phyloP scores from a whole-genome alignment of 768 basidiomycete genomes.

The Gautieria morchelliformis region DNA sequence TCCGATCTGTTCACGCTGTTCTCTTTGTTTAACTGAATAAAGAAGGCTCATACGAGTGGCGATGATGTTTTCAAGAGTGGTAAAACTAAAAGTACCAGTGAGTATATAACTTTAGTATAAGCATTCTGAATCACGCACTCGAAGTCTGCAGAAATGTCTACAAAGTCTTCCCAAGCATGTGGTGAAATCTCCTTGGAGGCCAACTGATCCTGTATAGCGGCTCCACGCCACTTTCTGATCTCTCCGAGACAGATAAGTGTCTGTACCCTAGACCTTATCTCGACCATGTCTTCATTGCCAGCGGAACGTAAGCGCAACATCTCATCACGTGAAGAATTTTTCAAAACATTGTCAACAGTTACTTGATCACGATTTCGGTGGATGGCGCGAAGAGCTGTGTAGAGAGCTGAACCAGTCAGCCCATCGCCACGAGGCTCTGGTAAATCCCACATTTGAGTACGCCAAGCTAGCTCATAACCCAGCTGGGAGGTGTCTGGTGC shows the following conservation, averaged over 20 bases:
- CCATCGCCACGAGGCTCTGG: constrained; percentile 46
- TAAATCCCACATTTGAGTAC: constrained; percentile 92
- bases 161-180: constrained; percentile 33
- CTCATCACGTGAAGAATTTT: constrained; percentile 45
- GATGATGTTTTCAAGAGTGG: constrained; percentile 64
- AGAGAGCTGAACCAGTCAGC: constrained; percentile 52
- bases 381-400: constrained; percentile 70
- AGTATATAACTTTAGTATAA: not conserved
- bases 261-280: constrained; percentile 57
- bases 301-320: constrained; percentile 53
- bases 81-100: constrained; percentile 42
- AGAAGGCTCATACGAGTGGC: constrained; percentile 79
- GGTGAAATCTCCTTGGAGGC: constrained; percentile 24
- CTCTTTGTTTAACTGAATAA: constrained; percentile 56
- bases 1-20: constrained; percentile 74
- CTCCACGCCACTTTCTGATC: constrained; percentile 51
- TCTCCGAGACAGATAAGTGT: constrained; percentile 80
- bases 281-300: constrained; percentile 71
- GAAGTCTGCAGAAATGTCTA: constrained; percentile 43
- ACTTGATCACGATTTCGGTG: constrained; percentile 61
- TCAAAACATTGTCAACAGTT: constrained; percentile 39
- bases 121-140: constrained; percentile 41
- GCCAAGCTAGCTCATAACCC: constrained; percentile 82
- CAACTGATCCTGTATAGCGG: constrained; percentile 25
- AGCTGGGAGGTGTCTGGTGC: constrained; percentile 31